Conservation (phyloP, 257 asterid species). For the Rauvolfia tetraphylla region DNA sequence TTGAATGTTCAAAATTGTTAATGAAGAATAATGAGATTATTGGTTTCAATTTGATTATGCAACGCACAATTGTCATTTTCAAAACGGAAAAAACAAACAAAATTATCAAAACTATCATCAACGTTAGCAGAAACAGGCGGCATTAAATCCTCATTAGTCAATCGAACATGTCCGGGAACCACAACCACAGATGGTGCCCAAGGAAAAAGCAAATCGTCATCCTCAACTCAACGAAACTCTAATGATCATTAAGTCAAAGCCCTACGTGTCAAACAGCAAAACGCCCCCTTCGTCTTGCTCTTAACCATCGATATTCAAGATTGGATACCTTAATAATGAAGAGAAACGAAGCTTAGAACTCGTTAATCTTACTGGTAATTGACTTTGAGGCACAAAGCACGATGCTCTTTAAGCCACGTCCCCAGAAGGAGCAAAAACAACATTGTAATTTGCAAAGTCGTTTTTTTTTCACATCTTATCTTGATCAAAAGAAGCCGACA, state of each 20-base stretch:
- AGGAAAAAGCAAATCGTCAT: neutral
- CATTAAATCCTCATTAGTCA: neutral
- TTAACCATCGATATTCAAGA: neutral
- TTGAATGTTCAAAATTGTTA: no score
- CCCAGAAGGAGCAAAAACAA: neutral
- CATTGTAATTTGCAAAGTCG: neutral
- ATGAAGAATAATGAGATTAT: no score
- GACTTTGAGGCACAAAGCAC: constrained; percentile 29
- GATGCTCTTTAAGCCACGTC: constrained; percentile 40
- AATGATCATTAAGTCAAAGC: constrained; percentile 5
- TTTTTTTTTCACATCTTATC: constrained; percentile 12
- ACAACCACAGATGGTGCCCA: neutral
- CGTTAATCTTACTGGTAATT: constrained; percentile 4
- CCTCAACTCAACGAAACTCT: neutral
- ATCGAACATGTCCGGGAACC: neutral
- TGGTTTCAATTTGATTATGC: no score
- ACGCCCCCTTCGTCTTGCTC: constrained; percentile 24
- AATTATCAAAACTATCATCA: no score
- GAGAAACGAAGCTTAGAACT: constrained; percentile 7
- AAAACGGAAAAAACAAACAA: no score
- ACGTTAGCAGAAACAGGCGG: no score
- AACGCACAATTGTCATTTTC: no score
- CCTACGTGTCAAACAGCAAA: constrained; percentile 1
- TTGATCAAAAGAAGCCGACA: constrained; percentile 32
- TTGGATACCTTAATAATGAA: neutral